A percentile compares a stretch with the other conserved stretches of the same genome.
Evolutionary conservation across 331 rosid genomes (phyloP).

Genomic region (Malus hybrid): DNA sequence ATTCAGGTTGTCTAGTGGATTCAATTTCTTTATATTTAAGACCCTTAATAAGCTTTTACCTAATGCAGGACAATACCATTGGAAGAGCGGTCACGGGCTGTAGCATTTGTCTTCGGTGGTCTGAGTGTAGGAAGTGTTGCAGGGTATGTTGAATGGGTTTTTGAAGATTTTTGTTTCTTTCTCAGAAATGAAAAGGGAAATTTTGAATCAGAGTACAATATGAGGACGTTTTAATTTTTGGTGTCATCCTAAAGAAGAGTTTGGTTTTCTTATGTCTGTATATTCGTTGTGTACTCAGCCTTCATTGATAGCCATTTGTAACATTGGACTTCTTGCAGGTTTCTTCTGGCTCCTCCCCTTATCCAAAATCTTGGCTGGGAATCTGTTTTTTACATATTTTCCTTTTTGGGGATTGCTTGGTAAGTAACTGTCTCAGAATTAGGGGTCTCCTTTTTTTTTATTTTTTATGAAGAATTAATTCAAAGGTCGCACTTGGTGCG

Average conservation of each 20-base stretch:
- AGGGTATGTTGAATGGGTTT: slow-evolving; percentile 49
- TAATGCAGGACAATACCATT: slow-evolving; percentile 77
- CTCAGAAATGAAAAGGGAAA: no score
- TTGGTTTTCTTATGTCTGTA: neutral
- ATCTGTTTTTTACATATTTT: slow-evolving; percentile 83
- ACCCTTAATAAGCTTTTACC: neutral
- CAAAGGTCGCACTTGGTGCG: no score
- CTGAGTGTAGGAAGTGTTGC: slow-evolving; percentile 94
- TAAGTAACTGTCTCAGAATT: slow-evolving; percentile 33
- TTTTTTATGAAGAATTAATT: neutral
- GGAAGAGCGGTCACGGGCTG: slow-evolving; percentile 98
- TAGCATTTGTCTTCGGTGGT: slow-evolving; percentile 95
- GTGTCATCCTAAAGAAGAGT: neutral
- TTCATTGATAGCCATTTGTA: slow-evolving; percentile 10
- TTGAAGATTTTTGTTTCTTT: neutral
- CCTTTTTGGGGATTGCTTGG: slow-evolving; percentile 77
- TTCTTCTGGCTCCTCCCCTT: slow-evolving; percentile 87
- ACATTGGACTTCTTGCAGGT: slow-evolving; percentile 47
- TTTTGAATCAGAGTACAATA: neutral
- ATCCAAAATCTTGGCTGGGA: slow-evolving; percentile 92
- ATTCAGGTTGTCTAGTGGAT: neutral
- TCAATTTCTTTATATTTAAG: neutral
- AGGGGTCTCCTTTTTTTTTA: neutral
- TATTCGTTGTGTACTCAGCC: neutral
- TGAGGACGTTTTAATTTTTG: neutral